Evolutionary conservation across 2,329 filamentous ascomycete species (phyloP).

Genomic region (Eurotiales sp.): DNA sequence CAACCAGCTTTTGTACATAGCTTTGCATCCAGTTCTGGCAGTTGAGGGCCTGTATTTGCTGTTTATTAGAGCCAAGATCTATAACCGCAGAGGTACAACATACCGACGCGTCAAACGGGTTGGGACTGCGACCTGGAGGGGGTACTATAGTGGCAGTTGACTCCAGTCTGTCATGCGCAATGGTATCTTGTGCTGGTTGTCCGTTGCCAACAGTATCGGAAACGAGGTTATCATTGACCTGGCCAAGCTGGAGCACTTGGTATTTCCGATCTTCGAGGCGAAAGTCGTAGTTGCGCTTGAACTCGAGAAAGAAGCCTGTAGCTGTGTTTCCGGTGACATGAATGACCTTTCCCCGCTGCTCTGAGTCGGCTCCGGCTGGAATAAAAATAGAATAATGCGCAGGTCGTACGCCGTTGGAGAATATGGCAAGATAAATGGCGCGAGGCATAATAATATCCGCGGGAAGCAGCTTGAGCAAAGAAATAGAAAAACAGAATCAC

Average conservation of each 20-base stretch:
- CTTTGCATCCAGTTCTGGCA: conserved; percentile 2
- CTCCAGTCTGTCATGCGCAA: conserved; percentile 14
- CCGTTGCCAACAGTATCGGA: background rate
- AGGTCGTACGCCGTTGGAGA: background rate
- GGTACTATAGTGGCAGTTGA: conserved; percentile 12
- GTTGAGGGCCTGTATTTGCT: background rate
- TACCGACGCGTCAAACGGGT: conserved; percentile 14
- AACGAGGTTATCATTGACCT: conserved; percentile 11
- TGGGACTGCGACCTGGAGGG: conserved; percentile 15
- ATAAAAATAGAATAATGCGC: conserved; percentile 3
- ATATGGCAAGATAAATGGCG: conserved; percentile 4
- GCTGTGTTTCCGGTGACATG: conserved; percentile 16
- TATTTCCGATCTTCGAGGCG: conserved; percentile 11
- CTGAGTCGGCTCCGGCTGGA: background rate
- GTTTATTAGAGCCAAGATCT: background rate
- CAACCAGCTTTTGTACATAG: background rate
- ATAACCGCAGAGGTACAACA: background rate
- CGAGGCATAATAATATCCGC: background rate
- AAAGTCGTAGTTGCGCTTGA: conserved; percentile 19
- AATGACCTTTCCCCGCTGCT: conserved; percentile 14
- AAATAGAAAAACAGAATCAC: background rate
- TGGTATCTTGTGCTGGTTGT: conserved; percentile 3
- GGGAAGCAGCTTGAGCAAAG: too few relatives aligned
- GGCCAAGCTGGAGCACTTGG: conserved; percentile 12
- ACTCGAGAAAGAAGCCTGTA: conserved; percentile 18